Base-by-base conservation (phyloP, 2,329 filamentous ascomycete species). In the Dichotomopilus funicola region DNA sequence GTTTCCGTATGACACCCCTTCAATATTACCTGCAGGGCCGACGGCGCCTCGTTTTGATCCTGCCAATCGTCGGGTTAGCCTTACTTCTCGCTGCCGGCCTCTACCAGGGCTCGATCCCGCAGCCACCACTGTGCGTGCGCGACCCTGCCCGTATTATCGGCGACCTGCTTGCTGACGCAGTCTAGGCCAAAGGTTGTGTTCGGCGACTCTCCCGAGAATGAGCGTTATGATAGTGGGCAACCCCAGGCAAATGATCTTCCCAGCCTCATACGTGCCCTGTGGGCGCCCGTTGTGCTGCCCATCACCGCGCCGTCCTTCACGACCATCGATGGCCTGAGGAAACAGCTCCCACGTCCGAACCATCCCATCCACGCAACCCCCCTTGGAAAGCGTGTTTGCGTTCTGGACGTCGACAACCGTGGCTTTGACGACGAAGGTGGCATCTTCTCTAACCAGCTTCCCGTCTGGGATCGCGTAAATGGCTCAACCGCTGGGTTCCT, bases 401-500 rank as follows among this genome's bases (percentile, higher is more conserved):
- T 76, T 59, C 72, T 76, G 59, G 73, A 76, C 55, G 66, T 76
- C 46, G 74, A 76, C 62, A 74, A 70, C 61, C 72, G 74, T 35
- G 63, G 64, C 2, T 75, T 75, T 52, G 60, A 68, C 49, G 63
- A 64, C 45, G 58, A 68, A 3, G 69, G 70, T 35, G 64, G 70
- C 60, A 64, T 74, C 43, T 76, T 73, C 49, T 66, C 67, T 5
- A 59, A 66, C 1, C 48, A 62, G 0, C 47, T 63, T 45, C 73
- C 75, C 66, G 66, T 61, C 54, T 75, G 72, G 72, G 64, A 70
- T 34, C 60, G 69, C 13, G 60, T 75, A 11, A 68, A 71, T 49
- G 69, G 70, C 36, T 62, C 73, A 8, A 74, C 74, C 33, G 62
- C 70, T 5, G 74, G 74, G 49, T 64, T 75, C 33, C 62, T 76